Evolutionary conservation across 2,329 filamentous ascomycete species (phyloP).

Genomic region (Colletotrichum simmondsii): DNA sequence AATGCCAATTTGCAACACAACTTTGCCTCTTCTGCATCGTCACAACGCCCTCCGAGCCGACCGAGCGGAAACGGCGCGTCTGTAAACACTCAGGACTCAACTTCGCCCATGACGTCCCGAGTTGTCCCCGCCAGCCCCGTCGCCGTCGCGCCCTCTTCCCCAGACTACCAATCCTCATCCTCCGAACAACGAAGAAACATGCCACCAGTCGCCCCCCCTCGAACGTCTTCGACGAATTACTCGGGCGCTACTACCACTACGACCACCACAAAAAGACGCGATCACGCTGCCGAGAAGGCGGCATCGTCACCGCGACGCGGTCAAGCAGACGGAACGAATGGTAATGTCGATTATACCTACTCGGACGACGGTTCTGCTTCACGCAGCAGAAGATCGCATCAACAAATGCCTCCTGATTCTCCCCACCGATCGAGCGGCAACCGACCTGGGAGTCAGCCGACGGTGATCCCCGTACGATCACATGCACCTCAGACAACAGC

Average conservation of each 20-base stretch:
- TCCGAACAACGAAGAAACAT: conserved; percentile 68
- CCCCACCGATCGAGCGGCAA: conserved; percentile 50
- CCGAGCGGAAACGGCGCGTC: conserved; percentile 60
- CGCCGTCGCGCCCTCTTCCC: conserved; percentile 49
- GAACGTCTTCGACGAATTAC: conserved; percentile 78
- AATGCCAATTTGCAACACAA: conserved; percentile 62
- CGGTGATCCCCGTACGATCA: conserved; percentile 57
- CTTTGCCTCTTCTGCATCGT: conserved; percentile 60
- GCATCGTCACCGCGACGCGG: conserved; percentile 54
- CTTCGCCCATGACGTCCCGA: conserved; percentile 60
- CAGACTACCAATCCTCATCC: conserved; percentile 55
- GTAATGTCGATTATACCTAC: conserved; percentile 42
- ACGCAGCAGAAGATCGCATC: conserved; percentile 51
- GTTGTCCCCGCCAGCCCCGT: conserved; percentile 56
- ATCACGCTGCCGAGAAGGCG: conserved; percentile 57
- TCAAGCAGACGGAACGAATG: conserved; percentile 49
- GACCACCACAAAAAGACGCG: conserved; percentile 55
- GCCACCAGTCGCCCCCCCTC: conserved; percentile 80
- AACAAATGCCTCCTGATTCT: conserved; percentile 51
- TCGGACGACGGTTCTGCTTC: conserved; percentile 50
- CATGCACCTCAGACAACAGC: conserved; percentile 54
- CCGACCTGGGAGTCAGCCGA: conserved; percentile 43
- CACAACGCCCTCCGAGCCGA: conserved; percentile 64
- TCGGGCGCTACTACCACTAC: conserved; percentile 50
- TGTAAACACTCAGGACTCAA: conserved; percentile 46